phyloP scores from a whole-genome alignment of 1,139 yeast genomes.

The Pichia sp. region DNA sequence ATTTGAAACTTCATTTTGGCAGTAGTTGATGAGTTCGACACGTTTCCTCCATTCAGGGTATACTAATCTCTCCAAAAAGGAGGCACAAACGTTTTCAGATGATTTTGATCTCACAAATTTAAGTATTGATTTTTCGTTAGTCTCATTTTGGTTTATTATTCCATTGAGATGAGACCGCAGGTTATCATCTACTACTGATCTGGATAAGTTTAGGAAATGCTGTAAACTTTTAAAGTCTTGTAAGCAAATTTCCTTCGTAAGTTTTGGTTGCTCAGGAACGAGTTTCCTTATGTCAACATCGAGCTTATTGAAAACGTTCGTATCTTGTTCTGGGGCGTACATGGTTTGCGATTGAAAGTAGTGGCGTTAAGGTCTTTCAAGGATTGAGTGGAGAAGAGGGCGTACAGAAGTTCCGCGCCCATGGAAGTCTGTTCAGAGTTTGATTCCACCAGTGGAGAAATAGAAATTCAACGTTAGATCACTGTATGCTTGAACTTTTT shows the following conservation, averaged over 20 bases:
- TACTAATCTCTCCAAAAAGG: constrained; percentile 29
- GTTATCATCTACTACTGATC: constrained; percentile 39
- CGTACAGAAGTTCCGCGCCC: no score
- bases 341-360: constrained; percentile 7
- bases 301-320: neutral
- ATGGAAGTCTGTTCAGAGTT: no score
- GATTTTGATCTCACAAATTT: constrained; percentile 12
- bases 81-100: constrained; percentile 25
- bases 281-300: constrained; percentile 17
- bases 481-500: no score
- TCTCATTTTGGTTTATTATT: constrained; percentile 25
- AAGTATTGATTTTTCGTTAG: constrained; percentile 17
- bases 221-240: constrained; percentile 32
- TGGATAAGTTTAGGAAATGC: constrained; percentile 34
- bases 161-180: constrained; percentile 34
- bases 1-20: constrained; percentile 26
- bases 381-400: no score
- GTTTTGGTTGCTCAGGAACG: constrained; percentile 20
- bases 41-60: constrained; percentile 39
- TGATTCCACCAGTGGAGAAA: no score
- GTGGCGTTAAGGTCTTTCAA: no score
- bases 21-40: constrained; percentile 31
- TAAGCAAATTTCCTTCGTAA: constrained; percentile 31
- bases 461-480: no score
- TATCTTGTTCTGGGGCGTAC: constrained; percentile 5